A percentile compares a stretch with the other conserved stretches of the same genome.
These are phyloP conservation scores for Debaryomyces fabryi DNA, from an alignment of 1,139 yeast genomes.

Conservation along the genomic window DNA sequence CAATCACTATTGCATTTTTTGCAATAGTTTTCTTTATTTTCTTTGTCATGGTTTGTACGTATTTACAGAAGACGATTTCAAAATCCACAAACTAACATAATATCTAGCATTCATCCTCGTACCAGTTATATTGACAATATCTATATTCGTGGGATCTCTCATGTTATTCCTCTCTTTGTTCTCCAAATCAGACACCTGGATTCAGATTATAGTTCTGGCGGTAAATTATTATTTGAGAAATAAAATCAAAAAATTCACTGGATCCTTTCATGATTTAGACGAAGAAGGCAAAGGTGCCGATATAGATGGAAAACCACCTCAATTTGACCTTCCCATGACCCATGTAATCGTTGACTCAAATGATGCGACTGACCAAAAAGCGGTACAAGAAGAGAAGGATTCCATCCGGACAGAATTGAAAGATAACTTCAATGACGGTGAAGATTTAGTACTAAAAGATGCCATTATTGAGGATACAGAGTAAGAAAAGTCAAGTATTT, in stretches of 20 bases:
- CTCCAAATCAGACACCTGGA: constrained; percentile 3
- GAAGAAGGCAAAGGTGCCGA: neutral
- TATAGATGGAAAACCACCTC: neutral
- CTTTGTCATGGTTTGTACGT: constrained; percentile 22
- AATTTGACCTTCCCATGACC: constrained; percentile 1
- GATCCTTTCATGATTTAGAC: constrained; percentile 7
- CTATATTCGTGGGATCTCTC: constrained; percentile 9
- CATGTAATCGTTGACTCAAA: neutral
- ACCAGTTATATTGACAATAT: constrained; percentile 11
- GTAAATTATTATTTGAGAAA: constrained; percentile 1
- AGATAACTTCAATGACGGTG: constrained; percentile 6
- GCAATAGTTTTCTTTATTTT: constrained; percentile 13
- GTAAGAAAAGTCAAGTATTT: neutral
- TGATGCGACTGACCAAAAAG: neutral
- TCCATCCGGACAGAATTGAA: neutral
- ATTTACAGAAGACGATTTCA: neutral
- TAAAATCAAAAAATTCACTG: constrained; percentile 9
- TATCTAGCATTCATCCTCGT: constrained; percentile 14
- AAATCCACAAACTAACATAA: constrained; percentile 7
- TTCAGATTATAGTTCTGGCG: neutral
- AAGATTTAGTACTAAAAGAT: neutral
- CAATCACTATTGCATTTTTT: constrained; percentile 18
- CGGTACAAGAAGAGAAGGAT: neutral
- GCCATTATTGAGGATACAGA: neutral
- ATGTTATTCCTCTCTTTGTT: constrained; percentile 7